phyloP scores from a whole-genome alignment of 2,329 filamentous ascomycete species.

The Zopfia rhizophila region DNA sequence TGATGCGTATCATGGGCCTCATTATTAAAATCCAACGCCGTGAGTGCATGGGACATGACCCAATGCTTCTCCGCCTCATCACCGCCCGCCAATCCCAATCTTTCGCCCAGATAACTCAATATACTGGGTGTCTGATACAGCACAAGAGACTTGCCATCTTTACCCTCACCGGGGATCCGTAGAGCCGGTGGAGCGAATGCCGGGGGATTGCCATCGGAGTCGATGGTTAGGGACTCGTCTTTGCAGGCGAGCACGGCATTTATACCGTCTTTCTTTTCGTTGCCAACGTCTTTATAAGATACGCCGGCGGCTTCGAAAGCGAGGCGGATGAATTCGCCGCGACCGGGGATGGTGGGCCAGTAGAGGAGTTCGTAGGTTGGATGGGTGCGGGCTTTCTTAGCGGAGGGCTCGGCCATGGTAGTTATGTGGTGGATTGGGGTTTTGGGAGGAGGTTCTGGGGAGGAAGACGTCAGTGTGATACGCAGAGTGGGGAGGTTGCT shows the following conservation, averaged over 20 bases:
- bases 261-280: conserved; percentile 62
- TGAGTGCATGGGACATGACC: conserved; percentile 72
- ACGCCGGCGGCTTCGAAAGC: conserved; percentile 74
- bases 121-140: conserved; percentile 79
- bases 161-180: conserved; percentile 58
- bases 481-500: neutral
- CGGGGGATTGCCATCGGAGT: conserved; percentile 69
- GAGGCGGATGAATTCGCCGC: conserved; percentile 78
- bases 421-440: too few species aligned
- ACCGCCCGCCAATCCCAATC: conserved; percentile 66
- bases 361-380: conserved; percentile 73
- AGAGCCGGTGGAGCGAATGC: conserved; percentile 74
- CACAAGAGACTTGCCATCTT: conserved; percentile 65
- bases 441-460: conserved; percentile 3
- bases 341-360: conserved; percentile 77
- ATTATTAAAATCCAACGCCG: conserved; percentile 76
- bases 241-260: conserved; percentile 62
- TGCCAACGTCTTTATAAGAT: conserved; percentile 71
- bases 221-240: conserved; percentile 57
- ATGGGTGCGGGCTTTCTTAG: conserved; percentile 40
- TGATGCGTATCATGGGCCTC: conserved; percentile 83
- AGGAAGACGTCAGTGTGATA: neutral
- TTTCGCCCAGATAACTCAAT: conserved; percentile 73
- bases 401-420: conserved; percentile 28
- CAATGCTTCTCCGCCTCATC: conserved; percentile 63